phyloP scores from a whole-genome alignment of 1,139 yeast species.

The Taphrina wiesneri region DNA sequence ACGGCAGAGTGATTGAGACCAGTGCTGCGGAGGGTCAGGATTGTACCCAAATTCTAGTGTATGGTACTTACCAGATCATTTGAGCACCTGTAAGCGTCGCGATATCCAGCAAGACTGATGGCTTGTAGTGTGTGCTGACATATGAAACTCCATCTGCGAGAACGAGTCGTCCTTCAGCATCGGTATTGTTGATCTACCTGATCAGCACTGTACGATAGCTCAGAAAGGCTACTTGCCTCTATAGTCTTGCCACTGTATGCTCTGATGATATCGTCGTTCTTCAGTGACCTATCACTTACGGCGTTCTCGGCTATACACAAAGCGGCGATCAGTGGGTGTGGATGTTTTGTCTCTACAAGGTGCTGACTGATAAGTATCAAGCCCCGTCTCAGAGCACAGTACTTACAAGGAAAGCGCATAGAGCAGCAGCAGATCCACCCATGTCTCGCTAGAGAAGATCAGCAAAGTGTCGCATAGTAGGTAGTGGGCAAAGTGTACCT shows the following conservation, averaged over 20 bases:
- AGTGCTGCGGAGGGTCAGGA: neutral
- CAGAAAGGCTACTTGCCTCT: neutral
- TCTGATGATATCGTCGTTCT: constrained; percentile 32
- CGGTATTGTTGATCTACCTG: constrained; percentile 30
- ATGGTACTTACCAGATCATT: constrained; percentile 9
- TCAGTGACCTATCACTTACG: constrained; percentile 23
- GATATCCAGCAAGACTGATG: constrained; percentile 30
- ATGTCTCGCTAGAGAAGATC: neutral
- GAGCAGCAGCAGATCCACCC: constrained; percentile 36
- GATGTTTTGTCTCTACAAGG: constrained; percentile 11
- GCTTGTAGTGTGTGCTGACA: constrained; percentile 8
- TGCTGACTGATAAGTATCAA: neutral
- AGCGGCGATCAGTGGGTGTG: constrained; percentile 22
- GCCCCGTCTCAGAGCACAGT: neutral
- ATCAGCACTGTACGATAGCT: neutral
- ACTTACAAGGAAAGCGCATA: constrained; percentile 21
- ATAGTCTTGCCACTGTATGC: constrained; percentile 33
- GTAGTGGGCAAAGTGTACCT: constrained; percentile 8
- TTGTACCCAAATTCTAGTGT: neutral
- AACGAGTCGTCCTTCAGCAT: constrained; percentile 36
- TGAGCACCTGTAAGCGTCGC: constrained; percentile 36
- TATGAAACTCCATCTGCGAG: constrained; percentile 35
- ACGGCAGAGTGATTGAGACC: constrained; percentile 18
- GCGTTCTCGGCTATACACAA: constrained; percentile 34
- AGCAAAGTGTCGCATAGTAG: neutral